Percentiles rank a stretch among this genome's conserved stretches.
These are phyloP conservation scores for Aspergillus clavatus DNA, from an alignment of 2,329 filamentous ascomycete genomes.

Conservation along the genomic window DNA sequence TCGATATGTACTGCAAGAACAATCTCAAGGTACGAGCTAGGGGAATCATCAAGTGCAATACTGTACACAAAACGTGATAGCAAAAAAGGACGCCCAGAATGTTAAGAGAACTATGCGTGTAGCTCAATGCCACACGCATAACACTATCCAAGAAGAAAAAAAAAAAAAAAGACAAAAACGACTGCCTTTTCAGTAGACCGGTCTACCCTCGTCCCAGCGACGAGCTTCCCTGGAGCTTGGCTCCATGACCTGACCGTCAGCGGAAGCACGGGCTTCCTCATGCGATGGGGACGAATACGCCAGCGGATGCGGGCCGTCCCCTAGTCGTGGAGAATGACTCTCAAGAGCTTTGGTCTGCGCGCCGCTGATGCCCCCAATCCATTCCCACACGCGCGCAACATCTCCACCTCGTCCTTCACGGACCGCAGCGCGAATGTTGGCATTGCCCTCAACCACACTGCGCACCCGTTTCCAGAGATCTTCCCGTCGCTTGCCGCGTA, in stretches of 20 bases:
- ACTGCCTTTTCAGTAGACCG: slow-evolving; percentile 33
- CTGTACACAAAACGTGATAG: background rate
- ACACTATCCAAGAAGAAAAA: too few relatives aligned
- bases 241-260: slow-evolving; percentile 13
- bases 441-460: slow-evolving; percentile 84
- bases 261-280: slow-evolving; percentile 14
- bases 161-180: background rate
- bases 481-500: slow-evolving; percentile 70
- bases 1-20: background rate
- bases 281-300: slow-evolving; percentile 24
- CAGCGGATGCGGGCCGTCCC: slow-evolving; percentile 22
- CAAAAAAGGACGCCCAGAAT: too few relatives aligned
- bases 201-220: slow-evolving; percentile 40
- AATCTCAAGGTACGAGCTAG: background rate
- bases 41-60: background rate
- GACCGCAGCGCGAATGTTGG: slow-evolving; percentile 78
- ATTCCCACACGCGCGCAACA: slow-evolving; percentile 63
- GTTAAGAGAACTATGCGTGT: too few relatives aligned
- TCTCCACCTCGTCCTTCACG: slow-evolving; percentile 54
- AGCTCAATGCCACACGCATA: too few relatives aligned
- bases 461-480: slow-evolving; percentile 79
- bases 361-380: slow-evolving; percentile 58
- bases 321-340: slow-evolving; percentile 18
- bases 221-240: slow-evolving; percentile 26
- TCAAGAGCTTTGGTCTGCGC: slow-evolving; percentile 36